Evolutionary conservation across 306 rosid species (phyloP).

Genomic region (Quercus suber): DNA sequence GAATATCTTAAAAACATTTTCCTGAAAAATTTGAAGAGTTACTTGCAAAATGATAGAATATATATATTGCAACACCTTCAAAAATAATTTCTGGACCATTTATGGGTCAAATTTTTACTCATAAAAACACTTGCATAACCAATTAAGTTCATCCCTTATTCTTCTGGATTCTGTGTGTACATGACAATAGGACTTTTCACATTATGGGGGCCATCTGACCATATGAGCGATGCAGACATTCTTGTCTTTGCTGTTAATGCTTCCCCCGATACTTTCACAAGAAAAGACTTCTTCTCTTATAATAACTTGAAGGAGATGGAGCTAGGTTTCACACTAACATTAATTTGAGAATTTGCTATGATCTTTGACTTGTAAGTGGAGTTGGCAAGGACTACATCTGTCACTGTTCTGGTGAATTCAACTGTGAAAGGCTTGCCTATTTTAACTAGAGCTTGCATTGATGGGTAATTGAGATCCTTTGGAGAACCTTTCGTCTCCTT

Average conservation of each 20-base stretch:
- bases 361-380: slow-evolving; percentile 21
- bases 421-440: background rate
- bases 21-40: too few relatives aligned
- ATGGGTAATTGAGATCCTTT: slow-evolving; percentile 34
- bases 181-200: slow-evolving; percentile 32
- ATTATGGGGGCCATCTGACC: slow-evolving; percentile 30
- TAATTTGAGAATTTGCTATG: background rate
- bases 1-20: too few relatives aligned
- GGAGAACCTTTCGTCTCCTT: background rate
- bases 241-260: background rate
- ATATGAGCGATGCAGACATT: slow-evolving; percentile 16
- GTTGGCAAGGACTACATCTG: slow-evolving; percentile 30
- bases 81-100: too few relatives aligned
- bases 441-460: slow-evolving; percentile 16
- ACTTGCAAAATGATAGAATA: too few relatives aligned
- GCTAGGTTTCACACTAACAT: slow-evolving; percentile 26
- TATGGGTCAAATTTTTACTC: too few relatives aligned
- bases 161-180: background rate
- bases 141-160: background rate
- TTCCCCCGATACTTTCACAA: slow-evolving; percentile 22
- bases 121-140: too few relatives aligned
- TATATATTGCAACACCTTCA: too few relatives aligned
- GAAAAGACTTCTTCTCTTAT: slow-evolving; percentile 24
- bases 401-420: slow-evolving; percentile 11
- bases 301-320: slow-evolving; percentile 21